phyloP scores from a whole-genome alignment of 495 filamentous ascomycete genomes.

The Penicillium goetzii region DNA sequence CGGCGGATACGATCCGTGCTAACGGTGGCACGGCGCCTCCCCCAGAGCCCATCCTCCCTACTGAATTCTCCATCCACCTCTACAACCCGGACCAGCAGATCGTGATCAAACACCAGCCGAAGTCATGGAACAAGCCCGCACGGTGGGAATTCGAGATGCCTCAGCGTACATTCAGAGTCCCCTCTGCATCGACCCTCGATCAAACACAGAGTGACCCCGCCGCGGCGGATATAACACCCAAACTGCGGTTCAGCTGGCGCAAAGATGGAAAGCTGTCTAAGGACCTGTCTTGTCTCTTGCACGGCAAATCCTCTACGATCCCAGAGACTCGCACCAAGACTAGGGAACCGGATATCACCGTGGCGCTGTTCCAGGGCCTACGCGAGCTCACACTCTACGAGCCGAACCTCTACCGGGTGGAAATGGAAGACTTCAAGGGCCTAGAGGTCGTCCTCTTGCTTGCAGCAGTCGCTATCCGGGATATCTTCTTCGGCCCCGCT shows the following conservation, averaged over 20 bases:
- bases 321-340: constrained; percentile 69
- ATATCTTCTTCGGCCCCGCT: constrained; percentile 74
- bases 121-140: constrained; percentile 75
- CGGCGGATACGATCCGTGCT: constrained; percentile 75
- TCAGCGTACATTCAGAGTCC: constrained; percentile 78
- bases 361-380: constrained; percentile 74
- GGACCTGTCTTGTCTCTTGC: constrained; percentile 80
- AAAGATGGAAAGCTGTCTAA: constrained; percentile 84
- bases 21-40: constrained; percentile 71
- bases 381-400: constrained; percentile 86
- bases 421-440: constrained; percentile 93
- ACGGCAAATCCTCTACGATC: constrained; percentile 68
- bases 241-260: constrained; percentile 87
- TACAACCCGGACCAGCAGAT: constrained; percentile 94
- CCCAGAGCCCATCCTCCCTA: constrained; percentile 76
- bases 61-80: constrained; percentile 78
- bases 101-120: constrained; percentile 66
- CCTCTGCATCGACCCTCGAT: constrained; percentile 76
- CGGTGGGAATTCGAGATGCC: constrained; percentile 94
- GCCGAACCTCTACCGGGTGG: constrained; percentile 85
- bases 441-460: constrained; percentile 88
- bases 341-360: constrained; percentile 91
- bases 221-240: constrained; percentile 71
- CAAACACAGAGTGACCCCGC: constrained; percentile 70
- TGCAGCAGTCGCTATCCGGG: constrained; percentile 79